A percentile compares a stretch with the other conserved stretches of the same genome.
These are phyloP conservation scores for Russula dissimulans DNA, from an alignment of 768 basidiomycete genomes.

Conservation along the genomic window DNA sequence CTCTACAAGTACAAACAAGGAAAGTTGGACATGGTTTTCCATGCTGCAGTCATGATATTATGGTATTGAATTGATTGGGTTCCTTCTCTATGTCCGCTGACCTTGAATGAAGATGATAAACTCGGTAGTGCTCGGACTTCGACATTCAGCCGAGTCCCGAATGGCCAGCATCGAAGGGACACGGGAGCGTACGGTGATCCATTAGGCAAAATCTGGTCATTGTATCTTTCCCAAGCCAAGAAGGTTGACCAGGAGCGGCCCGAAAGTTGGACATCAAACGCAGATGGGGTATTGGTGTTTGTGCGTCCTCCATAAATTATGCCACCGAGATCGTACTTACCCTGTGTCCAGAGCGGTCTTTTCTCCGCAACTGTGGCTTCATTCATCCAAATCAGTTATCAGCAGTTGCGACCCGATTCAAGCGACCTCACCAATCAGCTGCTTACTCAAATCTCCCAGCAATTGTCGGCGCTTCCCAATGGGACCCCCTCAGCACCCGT, in stretches of 20 bases:
- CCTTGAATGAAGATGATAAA: background rate
- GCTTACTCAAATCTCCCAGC: conserved; percentile 15
- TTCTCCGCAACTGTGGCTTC: conserved; percentile 22
- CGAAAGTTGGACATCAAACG: conserved; percentile 17
- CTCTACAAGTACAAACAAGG: too few relatives aligned
- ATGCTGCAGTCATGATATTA: too few relatives aligned
- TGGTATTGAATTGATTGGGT: too few relatives aligned
- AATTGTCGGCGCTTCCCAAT: background rate
- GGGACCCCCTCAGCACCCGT: background rate
- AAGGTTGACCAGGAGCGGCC: conserved; percentile 10
- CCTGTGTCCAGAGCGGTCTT: conserved; percentile 20
- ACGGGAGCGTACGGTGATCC: background rate
- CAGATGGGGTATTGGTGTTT: conserved; percentile 16
- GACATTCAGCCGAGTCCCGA: background rate
- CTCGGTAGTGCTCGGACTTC: background rate
- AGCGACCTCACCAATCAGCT: conserved; percentile 1
- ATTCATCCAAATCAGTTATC: conserved; percentile 19
- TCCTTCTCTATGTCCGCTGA: background rate
- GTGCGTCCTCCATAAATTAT: background rate
- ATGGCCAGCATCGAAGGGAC: background rate
- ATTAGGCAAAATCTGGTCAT: conserved; percentile 11
- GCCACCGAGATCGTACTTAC: background rate
- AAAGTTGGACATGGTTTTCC: too few relatives aligned
- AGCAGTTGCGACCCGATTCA: conserved; percentile 13
- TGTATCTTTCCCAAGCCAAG: conserved; percentile 9